phyloP scores from a whole-genome alignment of 352 stramenopile genomes.

The Aphanomyces astaci region DNA sequence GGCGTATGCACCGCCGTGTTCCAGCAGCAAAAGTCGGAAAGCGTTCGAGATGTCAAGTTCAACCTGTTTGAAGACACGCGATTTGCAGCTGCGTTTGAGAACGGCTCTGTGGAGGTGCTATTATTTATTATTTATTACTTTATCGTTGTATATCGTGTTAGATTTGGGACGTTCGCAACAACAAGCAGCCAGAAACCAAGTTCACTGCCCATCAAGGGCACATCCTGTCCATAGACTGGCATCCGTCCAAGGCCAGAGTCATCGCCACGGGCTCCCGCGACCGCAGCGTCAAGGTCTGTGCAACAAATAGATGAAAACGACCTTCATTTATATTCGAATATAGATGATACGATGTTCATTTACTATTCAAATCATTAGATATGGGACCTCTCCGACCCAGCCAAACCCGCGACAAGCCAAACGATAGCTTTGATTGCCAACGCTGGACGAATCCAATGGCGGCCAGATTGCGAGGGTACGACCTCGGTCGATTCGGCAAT shows the following conservation, averaged over 20 bases:
- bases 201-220: slow-evolving; percentile 83
- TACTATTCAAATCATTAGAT: slow-evolving; percentile 28
- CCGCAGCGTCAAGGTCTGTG: slow-evolving; percentile 60
- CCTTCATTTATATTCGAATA: background rate
- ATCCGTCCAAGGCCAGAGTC: slow-evolving; percentile 53
- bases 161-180: slow-evolving; percentile 84
- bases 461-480: slow-evolving; percentile 44
- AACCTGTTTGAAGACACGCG: slow-evolving; percentile 64
- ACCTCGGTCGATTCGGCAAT: too few species aligned
- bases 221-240: slow-evolving; percentile 78
- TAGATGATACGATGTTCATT: background rate
- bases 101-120: slow-evolving; percentile 64
- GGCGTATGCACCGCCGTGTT: slow-evolving; percentile 50
- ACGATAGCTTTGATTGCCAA: slow-evolving; percentile 84
- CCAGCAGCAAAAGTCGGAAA: slow-evolving; percentile 73
- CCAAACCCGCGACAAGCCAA: slow-evolving; percentile 49
- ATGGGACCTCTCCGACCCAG: slow-evolving; percentile 63
- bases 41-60: slow-evolving; percentile 71
- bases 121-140: too few species aligned
- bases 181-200: slow-evolving; percentile 67
- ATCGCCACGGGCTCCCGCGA: slow-evolving; percentile 75
- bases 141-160: slow-evolving; percentile 21
- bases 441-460: slow-evolving; percentile 71
- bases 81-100: slow-evolving; percentile 81
- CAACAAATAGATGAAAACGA: background rate